phyloP scores from a whole-genome alignment of 2,329 filamentous ascomycete genomes.

The Ilyonectria mors-panacis region DNA sequence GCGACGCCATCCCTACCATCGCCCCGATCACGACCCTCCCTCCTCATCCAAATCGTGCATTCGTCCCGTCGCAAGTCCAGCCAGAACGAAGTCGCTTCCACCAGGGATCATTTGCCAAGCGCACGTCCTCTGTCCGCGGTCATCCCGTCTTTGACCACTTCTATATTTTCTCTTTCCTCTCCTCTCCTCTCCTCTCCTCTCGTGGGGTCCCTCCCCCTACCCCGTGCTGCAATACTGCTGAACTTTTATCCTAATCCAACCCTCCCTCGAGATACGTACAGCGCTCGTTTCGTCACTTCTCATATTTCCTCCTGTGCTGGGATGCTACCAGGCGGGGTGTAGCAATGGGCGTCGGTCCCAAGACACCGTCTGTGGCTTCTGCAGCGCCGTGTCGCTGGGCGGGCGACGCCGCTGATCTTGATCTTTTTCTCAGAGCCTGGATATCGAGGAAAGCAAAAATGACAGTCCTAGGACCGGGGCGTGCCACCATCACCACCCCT shows the following conservation, averaged over 20 bases:
- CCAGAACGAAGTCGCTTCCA: background rate
- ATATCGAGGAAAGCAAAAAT: conserved; percentile 31
- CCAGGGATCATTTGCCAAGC: background rate
- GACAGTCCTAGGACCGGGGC: conserved; percentile 16
- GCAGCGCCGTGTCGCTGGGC: conserved; percentile 25
- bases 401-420: conserved; percentile 36
- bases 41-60: conserved; percentile 13
- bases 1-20: conserved; percentile 19
- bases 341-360: conserved; percentile 11
- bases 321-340: conserved; percentile 10
- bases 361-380: conserved; percentile 36
- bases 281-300: conserved; percentile 27
- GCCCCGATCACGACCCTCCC: conserved; percentile 20
- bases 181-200: conserved; percentile 1
- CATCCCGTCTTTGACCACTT: background rate
- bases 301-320: conserved; percentile 23
- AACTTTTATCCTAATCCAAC: background rate
- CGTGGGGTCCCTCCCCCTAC: background rate
- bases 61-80: conserved; percentile 6
- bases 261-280: conserved; percentile 3
- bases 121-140: background rate
- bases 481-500: conserved; percentile 16
- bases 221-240: conserved; percentile 4
- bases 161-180: conserved; percentile 1
- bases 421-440: conserved; percentile 21